Base-by-base conservation (phyloP, 805 yeast genomes). In the Candida argentea region DNA sequence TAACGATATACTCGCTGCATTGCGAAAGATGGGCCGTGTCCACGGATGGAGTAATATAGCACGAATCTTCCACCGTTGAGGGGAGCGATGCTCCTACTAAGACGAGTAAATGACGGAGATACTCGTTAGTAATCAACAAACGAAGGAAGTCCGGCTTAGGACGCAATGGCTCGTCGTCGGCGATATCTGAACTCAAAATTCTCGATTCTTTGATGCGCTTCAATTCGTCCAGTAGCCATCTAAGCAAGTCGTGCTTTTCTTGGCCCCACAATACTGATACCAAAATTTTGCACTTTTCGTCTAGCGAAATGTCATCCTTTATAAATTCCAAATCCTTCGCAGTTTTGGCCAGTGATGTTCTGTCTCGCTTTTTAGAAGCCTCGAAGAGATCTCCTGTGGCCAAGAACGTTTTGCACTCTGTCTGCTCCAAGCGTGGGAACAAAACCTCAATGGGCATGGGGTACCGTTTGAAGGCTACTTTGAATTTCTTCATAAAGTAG, bases 391-490 rank as follows among this genome's bases (percentile, higher is more conserved):
- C 73, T 14, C 94, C 94, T 5, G 75, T 62, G 20, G 72, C 63
- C 36, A 78, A 65, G 40, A 65, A 89, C 24, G 63, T 56, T 31
- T 51, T 34, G 59, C 55, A 14, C 63, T 57, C 35, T 48, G 66
- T 13, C 52, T 55, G 43, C 60, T 73, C 51, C 46, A 70, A 35
- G 40, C 76, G 59, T 24, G 81, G 70, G 46, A 84, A 83, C 28
- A 85, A 54, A 3, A 89, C 42, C 43, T 85, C 94, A 50, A 73
- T 42, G 65, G 65, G 30, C 66, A 57, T 26, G 70, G 87, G 36
- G 76, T 67, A 40, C 48, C 63, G 14, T 52, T 61, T 32, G 65
- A 58, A 34, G 55, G 65, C 44, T 51, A 55, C 26, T 57, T 70
- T 41, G 76, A 61, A 61, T 37, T 69, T 69, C 30, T 69, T 65